These are phyloP conservation scores for Fragaria nilgerrensis DNA, from an alignment of 306 rosid species.

Conservation along the genomic window DNA sequence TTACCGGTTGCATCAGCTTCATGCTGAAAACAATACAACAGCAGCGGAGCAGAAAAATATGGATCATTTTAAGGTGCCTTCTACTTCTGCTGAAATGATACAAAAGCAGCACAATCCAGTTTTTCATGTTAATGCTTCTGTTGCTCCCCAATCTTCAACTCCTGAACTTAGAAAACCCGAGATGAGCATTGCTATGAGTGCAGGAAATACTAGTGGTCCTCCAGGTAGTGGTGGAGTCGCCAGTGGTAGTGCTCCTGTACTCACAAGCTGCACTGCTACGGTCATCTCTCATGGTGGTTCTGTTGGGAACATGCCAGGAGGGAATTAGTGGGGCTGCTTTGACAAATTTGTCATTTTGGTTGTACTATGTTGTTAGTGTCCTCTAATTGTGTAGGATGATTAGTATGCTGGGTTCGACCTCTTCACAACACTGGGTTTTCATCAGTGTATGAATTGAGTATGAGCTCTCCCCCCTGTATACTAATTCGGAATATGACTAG, in stretches of 20 bases:
- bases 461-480: conserved; percentile 6
- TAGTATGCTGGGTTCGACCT: conserved; percentile 7
- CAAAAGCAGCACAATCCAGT: conserved; percentile 54
- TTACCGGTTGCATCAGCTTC: conserved; percentile 87
- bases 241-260: conserved; percentile 17
- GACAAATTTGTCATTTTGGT: conserved; percentile 13
- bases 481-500: conserved; percentile 1
- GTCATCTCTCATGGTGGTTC: conserved; percentile 22
- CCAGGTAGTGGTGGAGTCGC: conserved; percentile 24
- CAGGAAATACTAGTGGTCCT: conserved; percentile 40
- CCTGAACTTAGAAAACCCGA: conserved; percentile 49
- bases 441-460: neutral
- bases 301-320: conserved; percentile 24
- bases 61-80: conserved; percentile 38
- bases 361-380: neutral
- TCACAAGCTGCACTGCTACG: conserved; percentile 19
- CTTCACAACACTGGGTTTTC: conserved; percentile 2
- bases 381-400: conserved; percentile 3
- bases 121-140: conserved; percentile 33
- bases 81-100: conserved; percentile 44
- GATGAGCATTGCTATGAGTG: conserved; percentile 22
- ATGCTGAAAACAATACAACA: conserved; percentile 64
- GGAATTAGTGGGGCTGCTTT: conserved; percentile 28
- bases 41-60: conserved; percentile 49
- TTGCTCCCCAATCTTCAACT: conserved; percentile 30